Evolutionary conservation across 148 eudicot genomes (phyloP), one percentile per base, ranked within the genome.

Genomic region (Fallopia convolvulus): DNA sequence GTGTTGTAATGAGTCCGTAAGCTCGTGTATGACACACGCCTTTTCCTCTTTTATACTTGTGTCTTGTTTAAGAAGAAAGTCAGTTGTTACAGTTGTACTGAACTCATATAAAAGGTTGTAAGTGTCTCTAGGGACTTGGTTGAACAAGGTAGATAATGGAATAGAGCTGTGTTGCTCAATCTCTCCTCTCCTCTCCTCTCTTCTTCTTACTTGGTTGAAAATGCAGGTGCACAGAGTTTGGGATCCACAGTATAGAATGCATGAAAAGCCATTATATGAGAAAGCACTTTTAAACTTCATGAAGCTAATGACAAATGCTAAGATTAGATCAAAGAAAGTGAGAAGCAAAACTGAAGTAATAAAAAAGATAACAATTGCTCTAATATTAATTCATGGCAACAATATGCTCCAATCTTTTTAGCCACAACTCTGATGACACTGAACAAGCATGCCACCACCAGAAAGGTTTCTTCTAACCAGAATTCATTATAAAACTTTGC

Each of bases 381-480:
- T 91, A 97, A 92, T 92, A 95, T 95, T 74, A 92, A 80, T 83
- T 95, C 97, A 83, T 86, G 76, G 97, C 36, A 33, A 33, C 36
- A 0, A 33, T 33, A 33, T 33, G 36, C 36, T 33, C n/a, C 36
- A 33, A 3, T 33, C 2, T 33, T 33, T 33, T 33, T 33, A 33
- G 36, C 36, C 36, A 33, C 36, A 33, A 33, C 36, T 33, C 97
- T 78, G 89, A 86, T 66, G 83, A 79, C 20, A 86, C 86, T 63
- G 97, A 92, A 80, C 77, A 95, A 85, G 87, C 88, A 33, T 95
- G 39, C 99, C 63, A 81, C 89, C 88, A 80, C n/a, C n/a, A n/a
- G n/a, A 90, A 82, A 84, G 94, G 88, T 2, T 79, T 95, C 99
- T 82, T 95, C 99, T 85, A 95, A 95, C 99, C 99, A 95, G 89